These are phyloP conservation scores for Cystofilobasidium bisporidii DNA, from an alignment of 768 basidiomycete species.

Conservation along the genomic window DNA sequence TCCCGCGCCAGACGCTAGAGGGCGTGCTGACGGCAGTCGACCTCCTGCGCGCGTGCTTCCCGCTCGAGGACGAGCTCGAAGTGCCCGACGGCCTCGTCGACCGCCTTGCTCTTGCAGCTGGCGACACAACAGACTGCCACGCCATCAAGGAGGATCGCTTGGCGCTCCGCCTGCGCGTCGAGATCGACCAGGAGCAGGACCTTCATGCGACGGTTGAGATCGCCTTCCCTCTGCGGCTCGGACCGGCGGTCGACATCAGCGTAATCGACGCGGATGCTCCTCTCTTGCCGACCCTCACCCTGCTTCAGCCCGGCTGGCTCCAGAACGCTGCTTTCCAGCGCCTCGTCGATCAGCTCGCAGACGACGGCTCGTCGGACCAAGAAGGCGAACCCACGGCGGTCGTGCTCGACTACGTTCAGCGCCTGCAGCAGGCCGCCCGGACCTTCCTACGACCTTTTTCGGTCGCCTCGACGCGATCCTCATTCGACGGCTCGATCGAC, in stretches of 20 bases:
- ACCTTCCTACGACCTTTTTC: neutral
- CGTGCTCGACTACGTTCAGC: slow-evolving; percentile 8
- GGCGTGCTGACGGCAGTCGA: neutral
- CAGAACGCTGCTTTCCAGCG: neutral
- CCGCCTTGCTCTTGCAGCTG: neutral
- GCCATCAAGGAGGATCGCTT: neutral
- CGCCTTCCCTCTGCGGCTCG: neutral
- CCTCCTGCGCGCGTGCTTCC: neutral
- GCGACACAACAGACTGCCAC: neutral
- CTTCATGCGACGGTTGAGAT: neutral
- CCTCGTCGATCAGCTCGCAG: neutral
- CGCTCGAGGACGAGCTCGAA: neutral
- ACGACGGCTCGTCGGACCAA: neutral
- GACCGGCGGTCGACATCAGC: neutral
- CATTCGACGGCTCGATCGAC: neutral
- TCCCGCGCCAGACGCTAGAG: neutral
- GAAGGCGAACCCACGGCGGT: slow-evolving; percentile 5
- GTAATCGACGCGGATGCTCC: neutral
- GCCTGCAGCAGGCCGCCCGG: slow-evolving; percentile 3
- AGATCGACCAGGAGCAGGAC: neutral
- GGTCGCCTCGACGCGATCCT: neutral
- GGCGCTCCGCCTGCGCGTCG: neutral
- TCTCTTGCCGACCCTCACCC: neutral
- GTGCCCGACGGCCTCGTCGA: neutral
- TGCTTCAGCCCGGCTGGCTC: slow-evolving; percentile 14